These are phyloP conservation scores for Boletus eberwhitei DNA, from an alignment of 768 basidiomycete species.

Conservation along the genomic window DNA sequence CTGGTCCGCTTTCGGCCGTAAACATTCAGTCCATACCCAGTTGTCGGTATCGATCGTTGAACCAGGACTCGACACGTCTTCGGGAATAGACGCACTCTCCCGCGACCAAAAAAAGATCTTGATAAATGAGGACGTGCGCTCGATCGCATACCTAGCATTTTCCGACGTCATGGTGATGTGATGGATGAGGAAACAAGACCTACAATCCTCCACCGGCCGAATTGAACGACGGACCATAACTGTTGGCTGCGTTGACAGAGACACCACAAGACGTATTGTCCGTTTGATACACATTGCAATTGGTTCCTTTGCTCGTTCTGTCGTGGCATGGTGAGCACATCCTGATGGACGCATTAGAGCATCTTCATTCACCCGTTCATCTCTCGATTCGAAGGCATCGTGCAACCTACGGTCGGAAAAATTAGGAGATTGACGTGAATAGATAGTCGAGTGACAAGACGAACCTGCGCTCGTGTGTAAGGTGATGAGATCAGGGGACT, in stretches of 20 bases:
- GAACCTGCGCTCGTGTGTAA: conserved; percentile 29
- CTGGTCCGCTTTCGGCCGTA: neutral
- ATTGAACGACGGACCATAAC: conserved; percentile 37
- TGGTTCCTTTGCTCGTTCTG: conserved; percentile 22
- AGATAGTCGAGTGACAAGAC: neutral
- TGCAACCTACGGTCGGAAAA: conserved; percentile 23
- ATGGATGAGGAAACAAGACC: neutral
- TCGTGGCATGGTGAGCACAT: neutral
- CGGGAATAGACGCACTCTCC: conserved; percentile 27
- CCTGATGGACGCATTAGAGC: neutral
- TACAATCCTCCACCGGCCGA: conserved; percentile 36
- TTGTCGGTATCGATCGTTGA: conserved; percentile 13
- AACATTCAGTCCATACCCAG: conserved; percentile 20
- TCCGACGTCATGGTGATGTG: neutral
- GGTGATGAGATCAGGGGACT: conserved; percentile 23
- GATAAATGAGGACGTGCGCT: conserved; percentile 32
- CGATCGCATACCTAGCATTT: conserved; percentile 36
- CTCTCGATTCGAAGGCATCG: conserved; percentile 28
- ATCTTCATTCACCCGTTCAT: conserved; percentile 31
- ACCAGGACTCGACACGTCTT: conserved; percentile 28
- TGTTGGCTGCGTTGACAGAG: conserved; percentile 17
- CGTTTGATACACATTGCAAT: conserved; percentile 31
- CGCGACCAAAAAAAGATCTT: conserved; percentile 42
- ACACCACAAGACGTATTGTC: conserved; percentile 34
- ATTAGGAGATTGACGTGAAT: neutral